Base-by-base conservation (phyloP, 495 filamentous ascomycete genomes). In the Penicillium arizonense region DNA sequence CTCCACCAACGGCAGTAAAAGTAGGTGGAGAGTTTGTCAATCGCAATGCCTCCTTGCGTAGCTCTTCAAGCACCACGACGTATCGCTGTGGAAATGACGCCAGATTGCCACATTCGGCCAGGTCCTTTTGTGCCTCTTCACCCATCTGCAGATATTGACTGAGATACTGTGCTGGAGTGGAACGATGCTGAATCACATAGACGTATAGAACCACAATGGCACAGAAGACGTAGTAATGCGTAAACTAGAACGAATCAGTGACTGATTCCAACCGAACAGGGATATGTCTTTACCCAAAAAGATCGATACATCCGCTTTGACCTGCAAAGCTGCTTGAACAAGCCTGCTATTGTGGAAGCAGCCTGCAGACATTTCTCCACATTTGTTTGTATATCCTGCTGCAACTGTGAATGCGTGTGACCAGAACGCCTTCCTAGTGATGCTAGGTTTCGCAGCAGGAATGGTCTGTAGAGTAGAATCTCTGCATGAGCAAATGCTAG, bases 31-130 rank as follows among this genome's bases (percentile, higher is more conserved):
- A 21, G 16, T 30, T 47, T 2, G 41, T 53, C 8, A 56, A 47
- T 16, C 52, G 55, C 5, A 53, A 51, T 37, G 72, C 75, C 49
- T 77, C 75, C n/a, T 64, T 54, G 12, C 67, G 61, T n/a, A 77
- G 55, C 44, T 76, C 72, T 41, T 74, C 70, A 1, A 77, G 64
- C 0, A 77, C 73, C 37, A 72, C 58, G 4, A 67, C 63, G 52
- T 73, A 75, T 24, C 62, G 56, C 51, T 61, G 53, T 5, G 56
- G 50, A 38, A 62, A 65, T 0, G 62, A 65, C 9, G 58, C 55
- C 14, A 50, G 47, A 0, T 56, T 43, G 18, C 58, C 58, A 47
- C 53, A 62, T 21, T 53, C 47, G 18, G 58, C 53, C 5, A 65
- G 51, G 12, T 65, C 51, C 14, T 46, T 28, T 26, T 65, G 62